Evolutionary conservation across 2,329 filamentous ascomycete species (phyloP), one percentile per base, ranked within the genome.

Genomic region (Septoria linicola): DNA sequence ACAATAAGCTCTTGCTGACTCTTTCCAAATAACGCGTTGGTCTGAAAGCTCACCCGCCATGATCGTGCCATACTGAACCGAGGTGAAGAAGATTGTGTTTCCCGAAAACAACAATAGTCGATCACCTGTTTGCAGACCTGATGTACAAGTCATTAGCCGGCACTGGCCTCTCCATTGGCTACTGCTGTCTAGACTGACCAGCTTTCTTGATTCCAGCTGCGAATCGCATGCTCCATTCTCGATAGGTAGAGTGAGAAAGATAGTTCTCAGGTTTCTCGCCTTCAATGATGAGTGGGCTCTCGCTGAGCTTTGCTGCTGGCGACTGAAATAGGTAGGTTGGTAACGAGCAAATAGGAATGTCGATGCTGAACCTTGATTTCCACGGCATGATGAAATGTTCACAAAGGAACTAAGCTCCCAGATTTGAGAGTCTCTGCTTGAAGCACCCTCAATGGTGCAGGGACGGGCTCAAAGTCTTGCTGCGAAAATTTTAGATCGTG

Each of bases 31-130:
- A n/a, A n/a, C n/a, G n/a, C n/a, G 5, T 10, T 27, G 23, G 23
- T 27, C 23, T n/a, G n/a, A 27, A 27, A 5, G 23, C 23, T 27
- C 10, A 27, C 23, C 23, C 10, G 88, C 86, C 82, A 89, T 89
- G 41, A 89, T 37, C 13, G 87, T 76, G 13, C 88, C 88, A 68
- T 89, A 76, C 45, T 91, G 81, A 1, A 88, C 73, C 0, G 80
- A 74, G 0, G 88, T 85, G 65, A 85, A 89, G 72, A 85, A 88
- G 10, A 92, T 69, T 59, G 80, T 84, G 69, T 92, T 93, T 20
- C 82, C 80, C 0, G 85, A 84, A 69, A 85, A 91, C 16, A 92
- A 71, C 40, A 92, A 72, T 3, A 92, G 81, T 2, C 87, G 81
- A 59, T 90, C 87, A 8, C 87, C 85, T 0, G 74, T 72, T 55